Evolutionary conservation across 331 rosid genomes (phyloP), one percentile per base, ranked within the genome.

Genomic region (Spiraea crenata): DNA sequence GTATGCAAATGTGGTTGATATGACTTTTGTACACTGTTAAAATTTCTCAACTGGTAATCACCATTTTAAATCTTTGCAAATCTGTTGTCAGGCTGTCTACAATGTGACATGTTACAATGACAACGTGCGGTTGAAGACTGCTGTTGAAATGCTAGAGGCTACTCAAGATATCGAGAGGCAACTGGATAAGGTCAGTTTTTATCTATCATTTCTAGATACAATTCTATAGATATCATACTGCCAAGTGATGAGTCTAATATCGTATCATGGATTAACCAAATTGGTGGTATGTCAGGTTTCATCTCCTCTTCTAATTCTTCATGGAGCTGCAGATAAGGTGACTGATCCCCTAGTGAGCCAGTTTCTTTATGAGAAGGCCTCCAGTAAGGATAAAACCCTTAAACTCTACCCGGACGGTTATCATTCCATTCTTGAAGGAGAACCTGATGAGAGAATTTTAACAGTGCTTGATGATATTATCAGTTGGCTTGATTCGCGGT

Each of bases 341-440:
- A 90, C 93, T 3, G 96, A 90, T 86, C 98, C 96, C 41, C 35
- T 46, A 3, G 95, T 92, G 77, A 92, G 98, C 76, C 78, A 65
- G 68, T 90, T 82, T 88, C 96, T 92, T 38, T 92, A 92, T 57
- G 89, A 90, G 76, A 83, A 75, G 9, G 96, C 98, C 35, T 83
- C 86, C 6, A 84, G 91, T 78, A 75, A 82, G 52, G 96, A 92
- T 72, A 88, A 92, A 83, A 86, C 89, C 54, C 45, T 92, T 14
- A 85, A 90, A 80, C 70, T 86, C 4, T 88, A 90, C 37, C 88
- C 86, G 65, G 86, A 74, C 58, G 88, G 93, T 63, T 90, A 72
- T 66, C 98, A 92, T 76, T 74, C 86, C 88, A 86, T 92, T 67
- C 85, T 92, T 63, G 93, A 92, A 81, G 93, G 98, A 40, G 98